Conservation (phyloP, 257 asterid species). For the Fraxinus pennsylvanica region DNA sequence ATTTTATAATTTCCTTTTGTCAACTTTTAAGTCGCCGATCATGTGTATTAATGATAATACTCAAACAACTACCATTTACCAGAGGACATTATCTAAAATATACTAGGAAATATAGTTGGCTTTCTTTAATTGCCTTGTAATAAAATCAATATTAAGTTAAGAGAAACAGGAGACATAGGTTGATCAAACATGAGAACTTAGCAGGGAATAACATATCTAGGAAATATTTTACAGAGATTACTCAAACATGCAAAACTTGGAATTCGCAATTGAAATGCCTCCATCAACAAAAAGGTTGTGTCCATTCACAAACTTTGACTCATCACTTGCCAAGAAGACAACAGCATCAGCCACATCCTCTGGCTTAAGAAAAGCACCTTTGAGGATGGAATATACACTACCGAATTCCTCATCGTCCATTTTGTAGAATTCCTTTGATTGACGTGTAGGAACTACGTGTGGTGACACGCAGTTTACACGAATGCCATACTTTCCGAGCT, state of each 20-base stretch:
- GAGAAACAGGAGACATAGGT: no score
- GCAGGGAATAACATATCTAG: no score
- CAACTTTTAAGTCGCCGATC: no score
- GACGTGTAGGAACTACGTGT: constrained; percentile 20
- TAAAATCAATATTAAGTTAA: no score
- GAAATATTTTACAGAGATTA: neutral
- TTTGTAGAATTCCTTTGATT: neutral
- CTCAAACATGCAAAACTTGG: neutral
- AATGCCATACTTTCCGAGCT: constrained; percentile 41
- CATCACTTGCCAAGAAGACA: constrained; percentile 38
- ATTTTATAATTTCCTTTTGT: no score
- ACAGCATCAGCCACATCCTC: constrained; percentile 44
- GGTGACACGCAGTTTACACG: constrained; percentile 48
- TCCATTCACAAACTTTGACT: constrained; percentile 40
- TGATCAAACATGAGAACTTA: no score
- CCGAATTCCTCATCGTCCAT: neutral
- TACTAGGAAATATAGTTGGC: neutral
- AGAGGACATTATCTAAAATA: no score
- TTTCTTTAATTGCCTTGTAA: no score
- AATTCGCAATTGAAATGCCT: constrained; percentile 39
- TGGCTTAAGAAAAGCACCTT: constrained; percentile 22
- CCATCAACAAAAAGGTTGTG: constrained; percentile 44
- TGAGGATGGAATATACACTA: constrained; percentile 14
- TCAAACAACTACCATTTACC: no score
- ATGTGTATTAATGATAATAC: no score